Evolutionary conservation across 1,284 basidiomycete genomes (phyloP).

Genomic region (Puccinia coronata): DNA sequence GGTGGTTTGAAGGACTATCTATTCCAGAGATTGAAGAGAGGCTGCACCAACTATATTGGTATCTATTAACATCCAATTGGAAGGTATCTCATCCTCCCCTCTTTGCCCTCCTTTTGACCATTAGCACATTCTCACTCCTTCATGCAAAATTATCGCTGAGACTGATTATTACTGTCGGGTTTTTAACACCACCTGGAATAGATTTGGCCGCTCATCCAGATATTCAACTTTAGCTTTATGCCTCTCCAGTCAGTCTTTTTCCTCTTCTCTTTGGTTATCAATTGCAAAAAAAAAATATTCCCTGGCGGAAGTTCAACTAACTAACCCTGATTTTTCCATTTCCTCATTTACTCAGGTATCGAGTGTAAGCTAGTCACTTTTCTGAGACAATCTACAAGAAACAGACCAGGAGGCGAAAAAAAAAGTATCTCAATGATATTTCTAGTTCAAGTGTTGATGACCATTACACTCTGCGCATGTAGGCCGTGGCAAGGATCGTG

Average conservation of each 20-base stretch:
- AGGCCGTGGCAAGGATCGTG: slow-evolving; percentile 40
- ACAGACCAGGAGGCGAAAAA: not conserved
- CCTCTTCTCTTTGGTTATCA: not conserved
- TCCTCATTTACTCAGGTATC: not conserved
- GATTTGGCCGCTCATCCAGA: slow-evolving; percentile 45
- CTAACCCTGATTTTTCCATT: no score
- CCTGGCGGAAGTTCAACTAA: not conserved
- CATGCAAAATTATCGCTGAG: not conserved
- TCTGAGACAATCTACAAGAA: not conserved
- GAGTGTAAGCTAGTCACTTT: slow-evolving; percentile 29
- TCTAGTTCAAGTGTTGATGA: not conserved
- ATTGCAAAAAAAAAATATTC: not conserved
- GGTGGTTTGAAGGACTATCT: slow-evolving; percentile 38
- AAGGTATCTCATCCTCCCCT: slow-evolving; percentile 9
- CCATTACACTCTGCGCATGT: not conserved
- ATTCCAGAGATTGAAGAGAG: slow-evolving; percentile 30
- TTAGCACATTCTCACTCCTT: no score
- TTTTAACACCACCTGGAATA: not conserved
- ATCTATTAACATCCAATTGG: slow-evolving; percentile 31
- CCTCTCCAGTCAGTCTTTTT: slow-evolving; percentile 25
- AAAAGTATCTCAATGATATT: not conserved
- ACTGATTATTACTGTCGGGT: not conserved
- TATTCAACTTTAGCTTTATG: slow-evolving; percentile 44
- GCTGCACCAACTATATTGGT: slow-evolving; percentile 28
- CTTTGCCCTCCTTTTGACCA: not conserved